phyloP scores from a whole-genome alignment of 2,329 filamentous ascomycete species.

The Botrytis squamosa region DNA sequence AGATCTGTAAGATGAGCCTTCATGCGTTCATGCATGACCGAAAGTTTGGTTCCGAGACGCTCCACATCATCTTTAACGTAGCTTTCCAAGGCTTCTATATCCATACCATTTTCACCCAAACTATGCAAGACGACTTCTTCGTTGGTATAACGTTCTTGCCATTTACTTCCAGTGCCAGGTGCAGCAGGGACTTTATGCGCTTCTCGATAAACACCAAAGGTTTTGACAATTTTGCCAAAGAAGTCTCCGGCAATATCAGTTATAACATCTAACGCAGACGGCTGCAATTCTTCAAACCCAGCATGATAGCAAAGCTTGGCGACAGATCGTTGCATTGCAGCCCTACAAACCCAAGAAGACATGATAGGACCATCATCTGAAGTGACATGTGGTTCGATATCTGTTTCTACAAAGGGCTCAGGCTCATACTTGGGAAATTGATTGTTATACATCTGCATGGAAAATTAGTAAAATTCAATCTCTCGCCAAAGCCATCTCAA shows the following conservation, averaged over 20 bases:
- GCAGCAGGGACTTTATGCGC: constrained; percentile 68
- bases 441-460: constrained; percentile 76
- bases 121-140: constrained; percentile 89
- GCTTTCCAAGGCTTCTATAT: constrained; percentile 75
- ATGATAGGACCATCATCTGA: constrained; percentile 87
- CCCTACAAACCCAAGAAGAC: constrained; percentile 75
- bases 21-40: constrained; percentile 89
- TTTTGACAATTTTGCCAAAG: constrained; percentile 78
- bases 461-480: constrained; percentile 24
- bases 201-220: constrained; percentile 80
- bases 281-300: constrained; percentile 95
- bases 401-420: constrained; percentile 81
- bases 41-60: constrained; percentile 73
- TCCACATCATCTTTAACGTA: constrained; percentile 96
- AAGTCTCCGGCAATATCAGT: constrained; percentile 89
- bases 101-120: constrained; percentile 78
- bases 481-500: not conserved
- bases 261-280: constrained; percentile 84
- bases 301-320: constrained; percentile 95
- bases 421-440: constrained; percentile 97
- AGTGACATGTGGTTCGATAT: constrained; percentile 85
- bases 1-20: constrained; percentile 90
- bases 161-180: constrained; percentile 43
- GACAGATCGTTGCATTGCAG: constrained; percentile 84
- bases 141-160: constrained; percentile 69